Percentiles rank a stretch among this genome's conserved stretches.
These are phyloP conservation scores for Insectozyma bohioensis DNA, from an alignment of 1,139 yeast species.

Conservation along the genomic window DNA sequence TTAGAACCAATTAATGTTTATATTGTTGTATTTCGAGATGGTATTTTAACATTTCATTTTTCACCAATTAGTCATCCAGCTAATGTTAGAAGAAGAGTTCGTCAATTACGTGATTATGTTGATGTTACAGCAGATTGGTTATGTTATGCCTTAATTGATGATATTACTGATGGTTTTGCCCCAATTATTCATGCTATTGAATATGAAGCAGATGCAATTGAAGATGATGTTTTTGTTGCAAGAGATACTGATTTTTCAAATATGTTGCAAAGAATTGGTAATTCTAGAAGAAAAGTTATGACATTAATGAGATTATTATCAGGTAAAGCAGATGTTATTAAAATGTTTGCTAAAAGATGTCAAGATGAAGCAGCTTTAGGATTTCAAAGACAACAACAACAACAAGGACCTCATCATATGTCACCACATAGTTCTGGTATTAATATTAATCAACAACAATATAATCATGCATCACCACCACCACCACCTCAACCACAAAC, in stretches of 20 bases:
- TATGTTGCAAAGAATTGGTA: slow-evolving; percentile 80
- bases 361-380: slow-evolving; percentile 51
- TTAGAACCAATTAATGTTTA: slow-evolving; percentile 85
- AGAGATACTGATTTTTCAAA: slow-evolving; percentile 54
- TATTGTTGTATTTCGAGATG: slow-evolving; percentile 82
- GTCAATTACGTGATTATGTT: slow-evolving; percentile 84
- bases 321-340: slow-evolving; percentile 95
- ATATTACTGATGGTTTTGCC: slow-evolving; percentile 88
- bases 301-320: slow-evolving; percentile 80
- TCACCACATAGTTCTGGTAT: not conserved
- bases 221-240: slow-evolving; percentile 56
- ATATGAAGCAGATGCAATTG: slow-evolving; percentile 86
- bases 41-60: slow-evolving; percentile 80
- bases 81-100: slow-evolving; percentile 83
- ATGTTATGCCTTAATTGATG: slow-evolving; percentile 89
- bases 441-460: not conserved
- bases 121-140: slow-evolving; percentile 88
- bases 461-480: slow-evolving; percentile 5
- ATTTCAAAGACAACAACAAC: slow-evolving; percentile 10
- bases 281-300: slow-evolving; percentile 85
- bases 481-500: slow-evolving; percentile 1
- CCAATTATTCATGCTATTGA: slow-evolving; percentile 85
- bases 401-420: too few relatives aligned
- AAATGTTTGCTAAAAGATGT: slow-evolving; percentile 96
- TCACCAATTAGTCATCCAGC: slow-evolving; percentile 79